Evolutionary conservation across 1,139 yeast genomes (phyloP).

Genomic region (Wickerhamomyces sp.): DNA sequence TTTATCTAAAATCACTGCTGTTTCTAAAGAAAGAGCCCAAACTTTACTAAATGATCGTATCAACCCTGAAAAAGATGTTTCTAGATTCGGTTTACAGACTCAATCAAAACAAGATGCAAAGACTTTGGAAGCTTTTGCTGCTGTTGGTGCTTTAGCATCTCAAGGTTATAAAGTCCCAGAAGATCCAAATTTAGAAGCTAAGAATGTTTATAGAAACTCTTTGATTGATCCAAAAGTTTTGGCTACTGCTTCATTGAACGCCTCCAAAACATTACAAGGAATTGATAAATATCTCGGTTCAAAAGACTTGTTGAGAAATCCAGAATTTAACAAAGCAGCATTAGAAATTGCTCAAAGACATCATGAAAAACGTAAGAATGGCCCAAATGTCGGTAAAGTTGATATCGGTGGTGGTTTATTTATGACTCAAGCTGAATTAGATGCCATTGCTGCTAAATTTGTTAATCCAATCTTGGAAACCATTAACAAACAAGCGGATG

Average conservation of each 20-base stretch:
- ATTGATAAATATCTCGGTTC: constrained; percentile 37
- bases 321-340: constrained; percentile 42
- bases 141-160: constrained; percentile 34
- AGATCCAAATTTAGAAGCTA: constrained; percentile 21
- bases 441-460: constrained; percentile 73
- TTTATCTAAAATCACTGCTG: constrained; percentile 27
- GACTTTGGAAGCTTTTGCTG: constrained; percentile 26
- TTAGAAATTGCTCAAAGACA: constrained; percentile 59
- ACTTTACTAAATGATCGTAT: constrained; percentile 30
- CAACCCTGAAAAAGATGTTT: constrained; percentile 39
- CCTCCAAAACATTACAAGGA: constrained; percentile 42
- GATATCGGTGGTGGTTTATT: constrained; percentile 87
- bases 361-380: constrained; percentile 23
- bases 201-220: constrained; percentile 25
- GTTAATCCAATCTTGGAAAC: constrained; percentile 85
- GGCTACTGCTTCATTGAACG: constrained; percentile 57
- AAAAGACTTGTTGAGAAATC: constrained; percentile 31
- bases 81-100: constrained; percentile 39
- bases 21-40: constrained; percentile 18
- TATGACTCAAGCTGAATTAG: constrained; percentile 72
- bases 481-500: constrained; percentile 63
- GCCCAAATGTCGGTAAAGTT: constrained; percentile 44
- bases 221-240: constrained; percentile 53
- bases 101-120: constrained; percentile 19
- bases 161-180: constrained; percentile 24